phyloP scores from a whole-genome alignment of 805 yeast genomes.

The Ogataea haglerorum region DNA sequence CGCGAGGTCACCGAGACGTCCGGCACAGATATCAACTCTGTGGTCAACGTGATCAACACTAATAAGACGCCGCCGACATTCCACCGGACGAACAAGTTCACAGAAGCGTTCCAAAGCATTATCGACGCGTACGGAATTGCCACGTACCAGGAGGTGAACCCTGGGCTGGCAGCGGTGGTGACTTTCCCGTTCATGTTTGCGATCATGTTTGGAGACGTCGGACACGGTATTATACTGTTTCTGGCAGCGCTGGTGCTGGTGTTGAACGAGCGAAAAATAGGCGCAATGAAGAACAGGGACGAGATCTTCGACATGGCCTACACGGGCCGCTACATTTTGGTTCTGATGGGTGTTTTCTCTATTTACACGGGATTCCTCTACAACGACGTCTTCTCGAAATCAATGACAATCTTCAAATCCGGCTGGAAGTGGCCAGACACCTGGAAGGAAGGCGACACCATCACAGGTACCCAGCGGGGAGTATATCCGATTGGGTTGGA shows the following conservation, averaged over 20 bases:
- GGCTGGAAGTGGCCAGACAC: conserved; percentile 67
- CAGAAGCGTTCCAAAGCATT: conserved; percentile 65
- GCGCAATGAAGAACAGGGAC: conserved; percentile 53
- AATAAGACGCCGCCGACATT: conserved; percentile 68
- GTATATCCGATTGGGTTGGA: conserved; percentile 65
- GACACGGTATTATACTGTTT: conserved; percentile 66
- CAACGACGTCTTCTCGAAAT: conserved; percentile 68
- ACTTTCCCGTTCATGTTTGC: conserved; percentile 84
- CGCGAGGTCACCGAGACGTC: conserved; percentile 57
- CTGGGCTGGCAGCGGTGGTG: conserved; percentile 69
- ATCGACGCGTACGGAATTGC: conserved; percentile 79
- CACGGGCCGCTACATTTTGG: conserved; percentile 63
- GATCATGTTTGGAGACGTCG: conserved; percentile 80
- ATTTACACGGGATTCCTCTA: conserved; percentile 72
- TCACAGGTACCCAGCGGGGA: conserved; percentile 47
- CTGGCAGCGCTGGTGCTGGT: conserved; percentile 55
- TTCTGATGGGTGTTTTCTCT: conserved; percentile 69
- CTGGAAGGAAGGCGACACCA: conserved; percentile 47
- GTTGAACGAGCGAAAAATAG: conserved; percentile 49
- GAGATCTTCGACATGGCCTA: conserved; percentile 79
- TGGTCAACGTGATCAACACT: conserved; percentile 59
- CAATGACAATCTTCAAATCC: conserved; percentile 62
- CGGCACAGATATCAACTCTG: conserved; percentile 44
- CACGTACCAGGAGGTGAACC: conserved; percentile 70
- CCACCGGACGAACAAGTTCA: conserved; percentile 67